These are phyloP conservation scores for Saccharomycopsis fermentans DNA, from an alignment of 805 yeast genomes.

Conservation along the genomic window DNA sequence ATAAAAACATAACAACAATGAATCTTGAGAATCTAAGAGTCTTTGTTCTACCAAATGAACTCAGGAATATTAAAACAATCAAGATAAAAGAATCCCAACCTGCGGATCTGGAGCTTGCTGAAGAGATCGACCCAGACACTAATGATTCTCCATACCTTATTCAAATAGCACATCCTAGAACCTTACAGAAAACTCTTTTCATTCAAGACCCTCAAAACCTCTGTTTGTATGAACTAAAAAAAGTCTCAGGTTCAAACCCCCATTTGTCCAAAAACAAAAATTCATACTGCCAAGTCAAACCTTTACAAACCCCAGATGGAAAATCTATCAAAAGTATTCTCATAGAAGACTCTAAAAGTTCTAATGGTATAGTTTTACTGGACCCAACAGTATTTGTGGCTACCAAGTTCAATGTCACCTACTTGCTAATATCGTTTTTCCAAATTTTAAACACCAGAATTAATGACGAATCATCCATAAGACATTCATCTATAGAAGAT, in stretches of 20 bases:
- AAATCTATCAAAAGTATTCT: slow-evolving; percentile 3
- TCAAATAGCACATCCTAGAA: neutral
- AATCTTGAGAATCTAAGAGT: neutral
- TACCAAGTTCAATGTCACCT: slow-evolving; percentile 7
- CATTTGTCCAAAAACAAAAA: slow-evolving; percentile 4
- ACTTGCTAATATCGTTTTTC: slow-evolving; percentile 7
- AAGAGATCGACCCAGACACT: neutral
- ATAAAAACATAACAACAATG: neutral
- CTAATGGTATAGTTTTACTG: slow-evolving; percentile 3
- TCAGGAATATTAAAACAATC: neutral
- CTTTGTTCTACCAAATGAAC: neutral
- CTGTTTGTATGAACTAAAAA: slow-evolving; percentile 2
- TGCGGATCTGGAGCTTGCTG: neutral
- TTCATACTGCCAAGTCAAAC: neutral
- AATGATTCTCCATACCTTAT: neutral
- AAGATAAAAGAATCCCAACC: neutral
- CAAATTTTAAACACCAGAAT: neutral
- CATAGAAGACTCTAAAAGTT: neutral
- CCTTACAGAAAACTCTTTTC: neutral
- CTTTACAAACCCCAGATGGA: slow-evolving; percentile 1
- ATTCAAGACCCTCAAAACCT: neutral
- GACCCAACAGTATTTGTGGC: slow-evolving; percentile 12
- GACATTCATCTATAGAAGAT: slow-evolving; percentile 14
- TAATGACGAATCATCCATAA: neutral
- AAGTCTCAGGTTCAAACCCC: slow-evolving; percentile 5